These are phyloP conservation scores for Gnomoniopsis sp. DNA, from an alignment of 2,329 filamentous ascomycete species.

Conservation along the genomic window DNA sequence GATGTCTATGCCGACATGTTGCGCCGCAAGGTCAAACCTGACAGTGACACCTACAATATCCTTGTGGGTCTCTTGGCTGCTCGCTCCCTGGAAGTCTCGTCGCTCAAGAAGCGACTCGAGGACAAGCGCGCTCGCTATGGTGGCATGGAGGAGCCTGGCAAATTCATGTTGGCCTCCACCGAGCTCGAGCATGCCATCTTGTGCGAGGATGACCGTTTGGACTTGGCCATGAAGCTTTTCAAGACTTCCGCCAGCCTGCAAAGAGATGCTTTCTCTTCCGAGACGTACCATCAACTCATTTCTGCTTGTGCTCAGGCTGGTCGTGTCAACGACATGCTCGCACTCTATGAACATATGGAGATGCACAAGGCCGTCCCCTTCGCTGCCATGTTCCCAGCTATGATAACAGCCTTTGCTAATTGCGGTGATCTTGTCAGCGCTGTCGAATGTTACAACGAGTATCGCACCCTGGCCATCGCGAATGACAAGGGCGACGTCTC, in stretches of 20 bases:
- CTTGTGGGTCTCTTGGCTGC: slow-evolving; percentile 79
- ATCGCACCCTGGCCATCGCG: slow-evolving; percentile 81
- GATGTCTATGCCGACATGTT: slow-evolving; percentile 98
- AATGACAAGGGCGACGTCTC: slow-evolving; percentile 71
- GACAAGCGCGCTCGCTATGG: slow-evolving; percentile 82
- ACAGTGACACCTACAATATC: slow-evolving; percentile 83
- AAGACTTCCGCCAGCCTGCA: slow-evolving; percentile 66
- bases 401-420: slow-evolving; percentile 91
- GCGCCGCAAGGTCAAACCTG: slow-evolving; percentile 74
- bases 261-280: slow-evolving; percentile 66
- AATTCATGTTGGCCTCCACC: slow-evolving; percentile 85
- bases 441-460: slow-evolving; percentile 93
- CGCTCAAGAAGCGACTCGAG: slow-evolving; percentile 70
- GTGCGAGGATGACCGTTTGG: slow-evolving; percentile 80
- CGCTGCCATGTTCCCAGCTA: slow-evolving; percentile 80
- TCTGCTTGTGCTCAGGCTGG: slow-evolving; percentile 81
- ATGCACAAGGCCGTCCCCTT: slow-evolving; percentile 68
- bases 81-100: slow-evolving; percentile 74
- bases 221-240: slow-evolving; percentile 82
- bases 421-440: slow-evolving; percentile 80
- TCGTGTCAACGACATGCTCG: slow-evolving; percentile 82
- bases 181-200: slow-evolving; percentile 85
- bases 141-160: slow-evolving; percentile 77
- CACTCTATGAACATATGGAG: slow-evolving; percentile 91
- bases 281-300: slow-evolving; percentile 83